A percentile compares a stretch with the other conserved stretches of the same genome.
Conservation (phyloP, 495 filamentous ascomycete genomes). For the Bacidia gigantensis region DNA sequence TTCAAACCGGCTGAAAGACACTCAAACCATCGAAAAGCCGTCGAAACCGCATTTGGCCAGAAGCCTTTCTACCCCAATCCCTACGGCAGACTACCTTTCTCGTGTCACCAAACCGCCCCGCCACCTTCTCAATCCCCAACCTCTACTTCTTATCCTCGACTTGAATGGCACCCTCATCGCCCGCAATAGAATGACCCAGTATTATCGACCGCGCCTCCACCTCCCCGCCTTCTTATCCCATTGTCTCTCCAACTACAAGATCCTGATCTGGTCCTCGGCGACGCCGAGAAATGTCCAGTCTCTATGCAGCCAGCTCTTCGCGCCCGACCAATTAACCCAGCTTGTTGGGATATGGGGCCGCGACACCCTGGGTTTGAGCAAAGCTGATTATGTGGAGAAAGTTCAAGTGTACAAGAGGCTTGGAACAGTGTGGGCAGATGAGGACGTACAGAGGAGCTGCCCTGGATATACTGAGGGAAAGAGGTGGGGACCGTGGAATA, state of each 20-base stretch:
- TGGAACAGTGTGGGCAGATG: slow-evolving; percentile 50
- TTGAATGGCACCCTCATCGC: slow-evolving; percentile 81
- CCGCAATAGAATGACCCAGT: slow-evolving; percentile 30
- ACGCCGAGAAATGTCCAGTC: slow-evolving; percentile 48
- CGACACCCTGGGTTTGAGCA: slow-evolving; percentile 55
- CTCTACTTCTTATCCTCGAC: slow-evolving; percentile 71
- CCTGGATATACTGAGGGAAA: slow-evolving; percentile 21
- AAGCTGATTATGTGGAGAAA: slow-evolving; percentile 48
- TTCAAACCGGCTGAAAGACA: too few relatives aligned
- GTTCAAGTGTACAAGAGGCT: slow-evolving; percentile 83
- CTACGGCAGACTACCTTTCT: slow-evolving; percentile 31
- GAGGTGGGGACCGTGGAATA: slow-evolving; percentile 70
- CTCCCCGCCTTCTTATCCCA: slow-evolving; percentile 53
- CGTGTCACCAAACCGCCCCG: slow-evolving; percentile 26
- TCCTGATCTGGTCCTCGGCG: slow-evolving; percentile 90
- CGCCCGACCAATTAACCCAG: slow-evolving; percentile 30
- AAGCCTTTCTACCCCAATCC: slow-evolving; percentile 23
- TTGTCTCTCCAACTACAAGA: slow-evolving; percentile 49
- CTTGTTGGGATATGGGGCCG: slow-evolving; percentile 69
- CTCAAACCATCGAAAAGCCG: slow-evolving; percentile 2
- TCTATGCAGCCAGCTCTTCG: slow-evolving; percentile 41
- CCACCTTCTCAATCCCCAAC: slow-evolving; percentile 22
- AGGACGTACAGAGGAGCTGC: slow-evolving; percentile 36
- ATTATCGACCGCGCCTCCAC: slow-evolving; percentile 45
- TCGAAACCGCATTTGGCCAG: neutral